A percentile compares a stretch with the other conserved stretches of the same genome.
Conservation (phyloP, 495 filamentous ascomycete species). For the Delitschia confertaspora region DNA sequence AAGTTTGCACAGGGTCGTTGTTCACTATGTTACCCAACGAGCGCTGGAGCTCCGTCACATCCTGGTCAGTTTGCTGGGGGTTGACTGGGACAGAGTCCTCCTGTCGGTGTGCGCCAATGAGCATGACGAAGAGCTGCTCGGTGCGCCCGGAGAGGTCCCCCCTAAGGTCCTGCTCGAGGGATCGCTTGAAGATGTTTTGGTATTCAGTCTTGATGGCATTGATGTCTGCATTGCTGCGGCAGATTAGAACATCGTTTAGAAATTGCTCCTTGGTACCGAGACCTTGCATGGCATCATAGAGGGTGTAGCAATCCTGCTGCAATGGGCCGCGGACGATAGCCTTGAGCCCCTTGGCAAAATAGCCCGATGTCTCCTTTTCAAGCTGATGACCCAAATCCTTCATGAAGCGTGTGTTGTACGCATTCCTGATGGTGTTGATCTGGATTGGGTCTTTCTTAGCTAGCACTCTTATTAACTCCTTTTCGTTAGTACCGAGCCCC, state of each 20-base stretch:
- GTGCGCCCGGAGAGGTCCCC: conserved; percentile 80
- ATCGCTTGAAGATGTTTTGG: too few species aligned
- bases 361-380: conserved; percentile 62
- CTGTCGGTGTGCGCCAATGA: conserved; percentile 58
- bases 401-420: conserved; percentile 52
- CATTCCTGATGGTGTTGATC: conserved; percentile 55
- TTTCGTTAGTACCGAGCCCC: conserved; percentile 83
- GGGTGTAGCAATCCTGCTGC: conserved; percentile 54
- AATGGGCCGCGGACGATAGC: conserved; percentile 70
- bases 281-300: conserved; percentile 61
- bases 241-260: conserved; percentile 77
- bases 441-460: conserved; percentile 62
- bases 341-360: conserved; percentile 61
- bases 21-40: conserved; percentile 61
- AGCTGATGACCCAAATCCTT: conserved; percentile 66
- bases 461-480: conserved; percentile 56
- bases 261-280: conserved; percentile 77
- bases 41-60: conserved; percentile 61
- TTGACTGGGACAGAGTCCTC: conserved; percentile 68
- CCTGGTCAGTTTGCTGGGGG: conserved; percentile 59
- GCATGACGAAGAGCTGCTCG: conserved; percentile 65
- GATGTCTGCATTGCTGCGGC: conserved; percentile 76
- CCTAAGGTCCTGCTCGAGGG: conserved; percentile 58
- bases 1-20: conserved; percentile 69
- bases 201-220: conserved; percentile 72